Conservation (phyloP, 73 alveolate genomes). For the Symbiodinium pilosum region DNA sequence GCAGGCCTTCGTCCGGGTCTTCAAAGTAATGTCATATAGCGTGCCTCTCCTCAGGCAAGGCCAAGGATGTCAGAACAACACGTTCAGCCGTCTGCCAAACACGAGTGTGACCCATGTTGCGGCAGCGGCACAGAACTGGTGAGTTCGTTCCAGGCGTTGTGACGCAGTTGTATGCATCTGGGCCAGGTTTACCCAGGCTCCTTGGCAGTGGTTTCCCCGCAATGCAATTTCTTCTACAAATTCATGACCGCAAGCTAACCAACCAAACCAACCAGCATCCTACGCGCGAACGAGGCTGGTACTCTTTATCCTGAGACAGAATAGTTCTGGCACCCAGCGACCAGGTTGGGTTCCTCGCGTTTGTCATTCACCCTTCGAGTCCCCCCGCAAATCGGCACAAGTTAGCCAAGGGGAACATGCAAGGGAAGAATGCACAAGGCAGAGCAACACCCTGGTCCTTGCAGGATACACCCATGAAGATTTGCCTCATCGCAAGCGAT, state of each 20-base stretch:
- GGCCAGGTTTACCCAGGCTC: slow-evolving; percentile 76
- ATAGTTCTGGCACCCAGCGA: slow-evolving; percentile 74
- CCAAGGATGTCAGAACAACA: not conserved
- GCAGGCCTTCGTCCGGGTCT: slow-evolving; percentile 63
- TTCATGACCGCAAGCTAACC: not conserved
- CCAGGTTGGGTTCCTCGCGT: slow-evolving; percentile 51
- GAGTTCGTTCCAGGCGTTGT: slow-evolving; percentile 69
- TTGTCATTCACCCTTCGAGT: not conserved
- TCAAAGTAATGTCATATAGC: slow-evolving; percentile 50
- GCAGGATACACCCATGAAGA: slow-evolving; percentile 80
- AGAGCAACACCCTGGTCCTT: slow-evolving; percentile 9
- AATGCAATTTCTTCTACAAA: not conserved
- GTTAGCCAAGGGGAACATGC: not conserved
- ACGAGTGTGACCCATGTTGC: not conserved
- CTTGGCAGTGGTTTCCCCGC: not conserved
- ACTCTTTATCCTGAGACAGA: slow-evolving; percentile 34
- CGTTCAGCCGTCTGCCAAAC: not conserved
- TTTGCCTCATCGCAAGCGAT: slow-evolving; percentile 15
- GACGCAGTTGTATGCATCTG: slow-evolving; percentile 70
- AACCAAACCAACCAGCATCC: not conserved
- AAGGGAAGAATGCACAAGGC: not conserved
- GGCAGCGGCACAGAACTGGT: slow-evolving; percentile 46
- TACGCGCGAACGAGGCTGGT: not conserved
- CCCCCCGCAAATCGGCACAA: not conserved
- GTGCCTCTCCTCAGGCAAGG: slow-evolving; percentile 67